These are phyloP conservation scores for Blastobotrys mokoenaii DNA, from an alignment of 805 yeast species.

Conservation along the genomic window DNA sequence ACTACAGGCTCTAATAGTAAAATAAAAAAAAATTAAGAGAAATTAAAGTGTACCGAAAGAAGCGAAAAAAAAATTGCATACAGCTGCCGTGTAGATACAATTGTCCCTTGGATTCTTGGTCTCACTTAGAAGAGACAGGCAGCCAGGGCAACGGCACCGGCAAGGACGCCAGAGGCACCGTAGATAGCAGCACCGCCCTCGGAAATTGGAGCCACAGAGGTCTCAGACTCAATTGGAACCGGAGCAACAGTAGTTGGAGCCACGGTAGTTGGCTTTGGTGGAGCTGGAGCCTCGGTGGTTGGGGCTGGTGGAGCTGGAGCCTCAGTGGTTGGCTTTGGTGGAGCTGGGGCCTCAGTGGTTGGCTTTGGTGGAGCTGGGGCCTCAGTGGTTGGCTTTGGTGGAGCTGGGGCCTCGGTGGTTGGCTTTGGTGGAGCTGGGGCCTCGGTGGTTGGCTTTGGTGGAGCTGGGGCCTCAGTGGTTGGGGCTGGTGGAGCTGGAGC, in stretches of 20 bases:
- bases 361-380: not conserved
- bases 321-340: no score
- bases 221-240: not conserved
- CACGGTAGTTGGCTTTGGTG: not conserved
- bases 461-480: not conserved
- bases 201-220: not conserved
- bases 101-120: no score
- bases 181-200: not conserved
- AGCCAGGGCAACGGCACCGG: not conserved
- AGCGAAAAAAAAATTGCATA: not conserved
- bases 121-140: not conserved
- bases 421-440: not conserved
- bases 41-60: not conserved
- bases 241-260: not conserved
- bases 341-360: no score
- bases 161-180: conserved; percentile 1
- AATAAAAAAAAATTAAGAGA: not conserved
- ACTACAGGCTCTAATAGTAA: no score
- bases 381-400: not conserved
- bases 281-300: not conserved
- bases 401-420: not conserved
- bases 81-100: not conserved
- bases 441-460: not conserved
- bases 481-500: conserved; percentile 2
- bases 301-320: no score